Percentiles rank a stretch among this genome's conserved stretches.
Evolutionary conservation across 805 yeast genomes (phyloP).

Genomic region (Saccharomyces kudriavzevii): DNA sequence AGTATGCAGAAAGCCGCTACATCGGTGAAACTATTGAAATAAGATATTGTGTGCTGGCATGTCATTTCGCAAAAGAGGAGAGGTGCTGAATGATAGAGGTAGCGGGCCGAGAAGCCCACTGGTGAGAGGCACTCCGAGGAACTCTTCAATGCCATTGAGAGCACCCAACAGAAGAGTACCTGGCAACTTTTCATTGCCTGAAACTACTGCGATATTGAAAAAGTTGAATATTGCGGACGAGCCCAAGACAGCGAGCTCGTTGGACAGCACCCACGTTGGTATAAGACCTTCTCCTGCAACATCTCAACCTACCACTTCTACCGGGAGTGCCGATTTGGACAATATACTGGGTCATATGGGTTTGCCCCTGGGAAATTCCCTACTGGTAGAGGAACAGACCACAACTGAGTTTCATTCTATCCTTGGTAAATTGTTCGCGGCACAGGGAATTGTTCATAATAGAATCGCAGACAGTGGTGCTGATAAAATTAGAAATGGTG

Average conservation of each 20-base stretch:
- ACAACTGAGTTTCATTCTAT: slow-evolving; percentile 81
- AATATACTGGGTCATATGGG: slow-evolving; percentile 73
- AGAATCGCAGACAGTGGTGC: slow-evolving; percentile 33
- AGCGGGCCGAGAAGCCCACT: background rate
- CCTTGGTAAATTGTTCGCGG: slow-evolving; percentile 56
- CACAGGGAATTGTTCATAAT: slow-evolving; percentile 69
- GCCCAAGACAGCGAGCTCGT: background rate
- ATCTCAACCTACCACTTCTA: slow-evolving; percentile 68
- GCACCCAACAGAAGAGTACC: slow-evolving; percentile 3
- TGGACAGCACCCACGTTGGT: slow-evolving; percentile 40
- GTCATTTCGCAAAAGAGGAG: slow-evolving; percentile 57
- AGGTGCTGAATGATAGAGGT: slow-evolving; percentile 28
- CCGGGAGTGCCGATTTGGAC: slow-evolving; percentile 75
- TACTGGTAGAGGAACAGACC: slow-evolving; percentile 74
- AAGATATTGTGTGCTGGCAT: slow-evolving; percentile 22
- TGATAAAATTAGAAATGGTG: slow-evolving; percentile 19
- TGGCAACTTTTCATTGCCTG: background rate
- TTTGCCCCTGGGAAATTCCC: slow-evolving; percentile 64
- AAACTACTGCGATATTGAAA: background rate
- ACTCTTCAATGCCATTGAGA: slow-evolving; percentile 6
- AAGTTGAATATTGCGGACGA: slow-evolving; percentile 1
- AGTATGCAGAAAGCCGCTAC: background rate
- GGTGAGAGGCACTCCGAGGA: background rate
- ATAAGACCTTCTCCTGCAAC: slow-evolving; percentile 67
- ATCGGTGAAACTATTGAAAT: background rate